Conservation (phyloP, 1,139 yeast species). For the Pichia sp. region DNA sequence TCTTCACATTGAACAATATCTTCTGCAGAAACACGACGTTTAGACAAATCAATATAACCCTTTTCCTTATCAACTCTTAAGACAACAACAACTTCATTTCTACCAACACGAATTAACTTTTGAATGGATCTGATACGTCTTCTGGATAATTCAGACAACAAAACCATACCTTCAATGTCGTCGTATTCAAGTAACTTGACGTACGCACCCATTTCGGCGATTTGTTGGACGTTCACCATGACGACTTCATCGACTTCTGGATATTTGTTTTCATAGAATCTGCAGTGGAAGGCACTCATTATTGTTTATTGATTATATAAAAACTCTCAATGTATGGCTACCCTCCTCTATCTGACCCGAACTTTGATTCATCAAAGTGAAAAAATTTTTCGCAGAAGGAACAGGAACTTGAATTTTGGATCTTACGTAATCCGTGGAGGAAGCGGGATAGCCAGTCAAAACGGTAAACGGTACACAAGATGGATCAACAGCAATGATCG, state of each 20-base stretch:
- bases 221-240: slow-evolving; percentile 97
- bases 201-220: slow-evolving; percentile 97
- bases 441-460: no score
- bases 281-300: slow-evolving; percentile 86
- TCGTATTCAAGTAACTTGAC: slow-evolving; percentile 94
- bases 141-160: slow-evolving; percentile 91
- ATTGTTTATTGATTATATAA: slow-evolving; percentile 33
- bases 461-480: no score
- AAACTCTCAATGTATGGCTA: no score
- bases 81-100: slow-evolving; percentile 98
- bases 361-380: no score
- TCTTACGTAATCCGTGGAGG: no score
- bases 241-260: slow-evolving; percentile 99
- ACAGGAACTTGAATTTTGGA: no score
- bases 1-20: slow-evolving; percentile 97
- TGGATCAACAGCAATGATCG: no score
- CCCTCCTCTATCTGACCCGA: no score
- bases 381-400: no score
- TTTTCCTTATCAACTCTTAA: slow-evolving; percentile 97
- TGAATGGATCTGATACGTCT: slow-evolving; percentile 98
- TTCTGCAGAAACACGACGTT: slow-evolving; percentile 97
- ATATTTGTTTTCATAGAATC: slow-evolving; percentile 96
- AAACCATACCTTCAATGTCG: slow-evolving; percentile 97
- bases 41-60: slow-evolving; percentile 95
- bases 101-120: slow-evolving; percentile 94